Base-by-base conservation (phyloP, 176 grass and related monocot genomes). In the Stipa capillata region DNA sequence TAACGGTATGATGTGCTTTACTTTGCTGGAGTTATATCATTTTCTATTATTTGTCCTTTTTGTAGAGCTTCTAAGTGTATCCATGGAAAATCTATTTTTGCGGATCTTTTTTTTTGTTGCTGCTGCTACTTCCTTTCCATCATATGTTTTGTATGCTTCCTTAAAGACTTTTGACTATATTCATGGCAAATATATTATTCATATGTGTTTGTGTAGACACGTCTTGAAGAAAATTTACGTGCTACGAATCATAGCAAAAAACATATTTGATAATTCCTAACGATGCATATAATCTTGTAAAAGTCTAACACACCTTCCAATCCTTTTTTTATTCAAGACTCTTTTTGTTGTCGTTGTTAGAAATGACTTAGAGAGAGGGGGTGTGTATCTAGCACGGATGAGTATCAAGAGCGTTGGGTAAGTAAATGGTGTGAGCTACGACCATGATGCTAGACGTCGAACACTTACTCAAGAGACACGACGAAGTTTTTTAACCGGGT, bases 1-100 rank as follows among this genome's bases (percentile, higher is more conserved):
- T 91, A 15, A 91, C 87, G 76, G 89, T 87, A 87, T 24, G 10
- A 27, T 73, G 9, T 10, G 16, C 13, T 29, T 76, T 13, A 36
- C 51, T 47, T 48, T 51, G 43, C 40, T 61, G 37, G 4, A 13
- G 64, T 36, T 67, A 12, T 67, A n/a, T 24, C n/a, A 59, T 40
- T 67, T 67, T 21, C 36, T 40, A 4, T 42, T 41, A 6, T 67
- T 67, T 21, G 36, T 41, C 3, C 33, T 15, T 67, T n/a, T 42
- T 14, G n/a, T 10, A 67, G 32, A 35, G 32, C 7, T 36, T 63
- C 35, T 35, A 2, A 63, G 18, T 63, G 17, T 29, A 63, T 5
- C n/a, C 32, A n/a, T n/a, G n/a, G n/a, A n/a, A n/a, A n/a, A 9
- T 35, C 31, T 63, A n/a, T 36, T 35, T 35, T 4, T 63, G 31